A percentile compares a stretch with the other conserved stretches of the same genome.
Evolutionary conservation across 2,329 filamentous ascomycete species (phyloP).

Genomic region (Mycosphaerelloides madeirae): DNA sequence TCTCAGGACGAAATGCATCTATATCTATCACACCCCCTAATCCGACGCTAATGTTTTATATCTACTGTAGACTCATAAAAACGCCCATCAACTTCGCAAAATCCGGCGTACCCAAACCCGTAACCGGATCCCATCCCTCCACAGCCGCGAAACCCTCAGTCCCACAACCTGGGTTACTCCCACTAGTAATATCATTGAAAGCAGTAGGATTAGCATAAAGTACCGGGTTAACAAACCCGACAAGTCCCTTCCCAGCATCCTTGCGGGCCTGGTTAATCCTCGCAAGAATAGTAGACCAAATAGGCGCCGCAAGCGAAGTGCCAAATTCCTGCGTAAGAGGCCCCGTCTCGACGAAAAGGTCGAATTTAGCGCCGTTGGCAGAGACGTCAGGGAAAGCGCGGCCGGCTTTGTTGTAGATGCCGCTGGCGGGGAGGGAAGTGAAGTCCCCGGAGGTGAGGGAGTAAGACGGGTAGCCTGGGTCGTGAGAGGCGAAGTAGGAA

Average conservation of each 20-base stretch:
- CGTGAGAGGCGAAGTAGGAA: constrained; percentile 37
- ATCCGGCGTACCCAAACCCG: constrained; percentile 16
- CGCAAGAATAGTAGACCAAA: constrained; percentile 52
- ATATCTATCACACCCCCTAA: no score
- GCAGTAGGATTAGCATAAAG: constrained; percentile 48
- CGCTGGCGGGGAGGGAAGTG: background rate
- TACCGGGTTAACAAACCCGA: constrained; percentile 55
- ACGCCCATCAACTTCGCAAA: constrained; percentile 11
- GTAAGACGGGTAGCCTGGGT: constrained; percentile 9
- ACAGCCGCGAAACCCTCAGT: constrained; percentile 11
- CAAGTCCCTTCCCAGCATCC: constrained; percentile 40
- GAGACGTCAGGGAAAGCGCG: constrained; percentile 34
- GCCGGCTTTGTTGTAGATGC: constrained; percentile 25
- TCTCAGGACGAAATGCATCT: no score
- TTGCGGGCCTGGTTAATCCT: constrained; percentile 60
- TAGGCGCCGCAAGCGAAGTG: constrained; percentile 46
- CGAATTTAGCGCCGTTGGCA: constrained; percentile 32
- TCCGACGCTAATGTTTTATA: no score
- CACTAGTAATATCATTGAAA: constrained; percentile 40
- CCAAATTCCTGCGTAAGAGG: constrained; percentile 35
- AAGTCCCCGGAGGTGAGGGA: background rate
- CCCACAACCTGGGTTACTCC: constrained; percentile 14
- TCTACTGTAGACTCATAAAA: constrained; percentile 5
- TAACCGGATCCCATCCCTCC: constrained; percentile 19
- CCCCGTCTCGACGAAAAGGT: constrained; percentile 37